Evolutionary conservation across 805 yeast genomes (phyloP).

Genomic region (Yamadazyma philogaea): DNA sequence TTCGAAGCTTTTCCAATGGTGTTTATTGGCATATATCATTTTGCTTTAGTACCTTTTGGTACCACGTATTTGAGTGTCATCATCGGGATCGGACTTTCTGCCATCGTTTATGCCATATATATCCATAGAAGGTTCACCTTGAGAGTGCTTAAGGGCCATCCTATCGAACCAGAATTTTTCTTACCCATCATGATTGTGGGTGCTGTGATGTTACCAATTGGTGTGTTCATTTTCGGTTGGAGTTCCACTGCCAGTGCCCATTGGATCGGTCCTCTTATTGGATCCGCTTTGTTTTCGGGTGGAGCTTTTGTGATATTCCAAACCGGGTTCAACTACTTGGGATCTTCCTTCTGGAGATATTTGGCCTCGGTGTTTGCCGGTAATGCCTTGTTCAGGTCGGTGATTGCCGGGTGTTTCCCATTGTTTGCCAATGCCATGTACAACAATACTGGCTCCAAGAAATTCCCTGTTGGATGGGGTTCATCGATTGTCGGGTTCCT

Average conservation of each 20-base stretch:
- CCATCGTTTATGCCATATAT: constrained; percentile 24
- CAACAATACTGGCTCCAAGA: constrained; percentile 44
- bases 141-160: constrained; percentile 20
- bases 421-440: constrained; percentile 63
- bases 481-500: constrained; percentile 43
- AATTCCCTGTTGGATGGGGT: constrained; percentile 62
- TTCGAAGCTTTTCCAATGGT: constrained; percentile 54
- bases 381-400: constrained; percentile 47
- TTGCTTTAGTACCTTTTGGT: constrained; percentile 48
- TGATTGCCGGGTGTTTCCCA: constrained; percentile 59
- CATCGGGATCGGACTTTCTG: constrained; percentile 49
- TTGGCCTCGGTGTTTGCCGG: constrained; percentile 61
- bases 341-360: constrained; percentile 46
- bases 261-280: constrained; percentile 51
- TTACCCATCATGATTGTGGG: constrained; percentile 43
- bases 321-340: constrained; percentile 48
- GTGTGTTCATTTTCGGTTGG: constrained; percentile 52
- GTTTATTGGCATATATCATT: constrained; percentile 41
- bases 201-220: constrained; percentile 38
- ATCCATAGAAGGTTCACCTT: constrained; percentile 24
- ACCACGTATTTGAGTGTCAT: constrained; percentile 43
- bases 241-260: constrained; percentile 38
- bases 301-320: constrained; percentile 51
- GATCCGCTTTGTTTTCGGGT: constrained; percentile 38
- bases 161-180: constrained; percentile 41